These are phyloP conservation scores for Vigna trinervia DNA, from an alignment of 306 rosid species.

Conservation along the genomic window DNA sequence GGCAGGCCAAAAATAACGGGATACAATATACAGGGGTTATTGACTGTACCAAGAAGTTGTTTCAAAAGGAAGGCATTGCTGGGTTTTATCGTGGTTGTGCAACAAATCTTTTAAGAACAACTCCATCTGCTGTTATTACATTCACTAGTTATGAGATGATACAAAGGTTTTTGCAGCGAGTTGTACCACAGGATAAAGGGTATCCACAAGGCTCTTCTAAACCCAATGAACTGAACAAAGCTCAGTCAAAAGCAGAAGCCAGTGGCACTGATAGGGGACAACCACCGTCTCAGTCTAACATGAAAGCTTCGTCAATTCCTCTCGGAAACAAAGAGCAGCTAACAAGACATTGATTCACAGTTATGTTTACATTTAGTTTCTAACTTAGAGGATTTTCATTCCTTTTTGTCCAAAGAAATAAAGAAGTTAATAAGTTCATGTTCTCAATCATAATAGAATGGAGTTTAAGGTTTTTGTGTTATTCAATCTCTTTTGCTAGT, in stretches of 20 bases:
- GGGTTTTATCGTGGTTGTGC: slow-evolving; percentile 96
- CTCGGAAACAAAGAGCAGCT: slow-evolving; percentile 68
- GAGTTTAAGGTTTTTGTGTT: slow-evolving; percentile 5
- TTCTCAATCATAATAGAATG: slow-evolving; percentile 2
- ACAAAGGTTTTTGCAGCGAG: slow-evolving; percentile 65
- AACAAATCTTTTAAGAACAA: slow-evolving; percentile 85
- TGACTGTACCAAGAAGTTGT: slow-evolving; percentile 85
- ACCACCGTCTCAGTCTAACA: slow-evolving; percentile 57
- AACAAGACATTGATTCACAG: slow-evolving; percentile 59
- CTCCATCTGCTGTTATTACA: slow-evolving; percentile 94
- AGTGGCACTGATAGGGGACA: slow-evolving; percentile 38
- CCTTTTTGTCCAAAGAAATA: slow-evolving; percentile 28
- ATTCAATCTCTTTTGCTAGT: not conserved
- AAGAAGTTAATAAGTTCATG: slow-evolving; percentile 33
- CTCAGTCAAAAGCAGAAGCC: slow-evolving; percentile 37
- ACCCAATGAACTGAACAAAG: slow-evolving; percentile 40
- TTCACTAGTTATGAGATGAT: slow-evolving; percentile 96
- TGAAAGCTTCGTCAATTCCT: slow-evolving; percentile 54
- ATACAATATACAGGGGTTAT: slow-evolving; percentile 69
- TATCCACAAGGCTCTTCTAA: slow-evolving; percentile 44
- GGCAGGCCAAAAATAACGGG: slow-evolving; percentile 64
- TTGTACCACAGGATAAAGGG: slow-evolving; percentile 48
- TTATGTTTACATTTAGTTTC: slow-evolving; percentile 37
- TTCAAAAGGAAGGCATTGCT: slow-evolving; percentile 76
- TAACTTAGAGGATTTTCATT: slow-evolving; percentile 39